Base-by-base conservation (phyloP, 768 basidiomycete species). In the Boletus rubescentipes region DNA sequence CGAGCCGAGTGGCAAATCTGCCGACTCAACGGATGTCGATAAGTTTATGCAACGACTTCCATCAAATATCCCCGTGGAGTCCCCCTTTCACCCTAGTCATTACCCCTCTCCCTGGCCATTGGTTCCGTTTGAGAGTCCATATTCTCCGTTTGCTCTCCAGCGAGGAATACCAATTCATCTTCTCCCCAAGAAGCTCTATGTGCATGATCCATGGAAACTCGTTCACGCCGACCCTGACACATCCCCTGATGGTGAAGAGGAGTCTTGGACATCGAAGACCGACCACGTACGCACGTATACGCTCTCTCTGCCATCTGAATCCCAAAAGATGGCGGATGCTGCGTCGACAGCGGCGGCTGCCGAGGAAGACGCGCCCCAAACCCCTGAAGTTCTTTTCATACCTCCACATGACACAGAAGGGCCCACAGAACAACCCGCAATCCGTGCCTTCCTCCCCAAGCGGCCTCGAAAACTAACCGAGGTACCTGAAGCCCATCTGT, bases 401-500 rank as follows among this genome's bases (percentile, higher is more conserved):
- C 65, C 14, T 35, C 67, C 68, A 15, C 62, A 42, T 14, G 43
- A 37, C 47, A 61, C 34, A 46, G 61, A 41, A 42, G 69, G 59
- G 5, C 67, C 62, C 6, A 75, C 36, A 41, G 59, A 43, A 43
- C 64, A 55, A 8, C 68, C 64, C 15, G 73, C 58, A 2, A 56
- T 73, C 15, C 71, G 51, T 32, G 64, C 69, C 1, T 37, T 67
- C 1, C 61, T 65, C 44, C 63, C 61, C 12, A 60, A 63, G 26
- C 63, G 51, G n/a, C 72, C 73, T 11, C 57, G 48, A 2, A 61
- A 51, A 30, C 57, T 20, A 41, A 62, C 31, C 49, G 61, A 39
- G 49, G 67, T 61, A 7, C 65, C 63, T 16, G 77, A 74, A 51
- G 81, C 77, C 5, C 80, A 83, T 61, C 70, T 84, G 1, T 79